phyloP scores from a whole-genome alignment of 306 rosid genomes.

The Abrus precatorius region DNA sequence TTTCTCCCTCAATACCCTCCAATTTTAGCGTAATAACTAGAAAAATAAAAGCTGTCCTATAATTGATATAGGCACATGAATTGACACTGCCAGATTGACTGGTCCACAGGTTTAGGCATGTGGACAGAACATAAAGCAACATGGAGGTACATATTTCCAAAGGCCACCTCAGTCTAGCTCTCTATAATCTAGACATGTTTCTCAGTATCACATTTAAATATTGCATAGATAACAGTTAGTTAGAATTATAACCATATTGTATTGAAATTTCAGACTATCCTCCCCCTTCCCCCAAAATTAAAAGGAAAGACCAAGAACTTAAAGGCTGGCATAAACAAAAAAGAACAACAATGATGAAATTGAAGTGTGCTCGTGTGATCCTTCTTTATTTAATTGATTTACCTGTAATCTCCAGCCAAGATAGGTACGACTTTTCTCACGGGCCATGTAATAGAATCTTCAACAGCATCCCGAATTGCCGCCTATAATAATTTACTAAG shows the following conservation, averaged over 20 bases:
- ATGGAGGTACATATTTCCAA: constrained; percentile 1
- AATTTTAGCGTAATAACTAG: constrained; percentile 19
- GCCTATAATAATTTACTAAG: constrained; percentile 64
- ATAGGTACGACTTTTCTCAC: constrained; percentile 91
- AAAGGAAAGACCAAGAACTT: constrained; percentile 3
- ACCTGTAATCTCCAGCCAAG: constrained; percentile 98
- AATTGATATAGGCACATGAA: constrained; percentile 32
- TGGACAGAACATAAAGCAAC: constrained; percentile 27
- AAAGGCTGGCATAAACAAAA: constrained; percentile 22
- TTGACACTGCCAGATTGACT: not conserved
- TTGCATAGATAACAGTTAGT: constrained; percentile 17
- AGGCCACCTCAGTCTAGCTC: constrained; percentile 21
- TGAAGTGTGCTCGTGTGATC: constrained; percentile 15
- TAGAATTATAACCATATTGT: not conserved
- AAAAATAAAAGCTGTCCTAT: constrained; percentile 6
- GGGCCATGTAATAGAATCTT: constrained; percentile 97
- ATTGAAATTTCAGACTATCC: too few relatives aligned
- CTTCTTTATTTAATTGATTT: constrained; percentile 39
- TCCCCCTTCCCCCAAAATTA: not conserved
- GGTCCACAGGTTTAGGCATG: constrained; percentile 6
- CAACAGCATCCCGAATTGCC: constrained; percentile 87
- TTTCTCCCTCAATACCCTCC: not conserved
- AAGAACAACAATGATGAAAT: not conserved
- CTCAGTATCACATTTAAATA: not conserved
- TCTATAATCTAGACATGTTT: not conserved